A percentile compares a stretch with the other conserved stretches of the same genome.
Conservation (phyloP, 2,329 filamentous ascomycete species). For the Spiromastix sp. region DNA sequence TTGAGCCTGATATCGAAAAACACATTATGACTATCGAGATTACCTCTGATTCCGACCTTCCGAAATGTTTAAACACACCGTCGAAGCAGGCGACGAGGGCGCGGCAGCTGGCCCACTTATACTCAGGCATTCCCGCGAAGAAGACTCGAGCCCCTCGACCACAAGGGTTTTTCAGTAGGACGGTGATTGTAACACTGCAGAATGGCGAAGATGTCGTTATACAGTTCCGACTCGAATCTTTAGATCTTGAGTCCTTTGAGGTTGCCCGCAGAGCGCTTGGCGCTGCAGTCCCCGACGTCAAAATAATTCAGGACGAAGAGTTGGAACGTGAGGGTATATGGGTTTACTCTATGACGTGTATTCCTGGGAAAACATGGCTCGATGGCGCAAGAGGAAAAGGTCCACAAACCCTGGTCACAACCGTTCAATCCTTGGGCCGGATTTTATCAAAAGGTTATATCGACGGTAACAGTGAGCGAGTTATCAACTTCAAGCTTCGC, state of each 20-base stretch:
- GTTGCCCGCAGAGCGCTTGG: neutral
- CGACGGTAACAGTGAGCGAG: neutral
- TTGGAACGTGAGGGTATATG: neutral
- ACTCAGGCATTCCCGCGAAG: too few species aligned
- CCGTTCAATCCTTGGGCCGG: neutral
- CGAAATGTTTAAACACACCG: neutral
- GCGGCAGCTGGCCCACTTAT: too few species aligned
- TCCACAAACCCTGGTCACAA: neutral
- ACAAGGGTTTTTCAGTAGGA: constrained; percentile 11
- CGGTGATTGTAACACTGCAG: constrained; percentile 7
- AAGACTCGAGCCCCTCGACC: neutral
- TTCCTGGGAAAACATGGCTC: neutral
- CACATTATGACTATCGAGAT: neutral
- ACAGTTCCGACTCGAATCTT: neutral
- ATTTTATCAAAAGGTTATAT: neutral
- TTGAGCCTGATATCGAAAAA: too few species aligned
- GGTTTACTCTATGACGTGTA: neutral
- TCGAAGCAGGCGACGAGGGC: neutral
- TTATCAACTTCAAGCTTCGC: neutral
- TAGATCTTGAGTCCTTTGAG: neutral
- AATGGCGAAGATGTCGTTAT: constrained; percentile 8
- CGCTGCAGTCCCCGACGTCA: neutral
- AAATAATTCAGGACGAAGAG: neutral
- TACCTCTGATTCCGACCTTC: neutral
- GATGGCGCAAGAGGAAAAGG: neutral